These are phyloP conservation scores for Nakazawaea peltata DNA, from an alignment of 805 yeast genomes.

Conservation along the genomic window DNA sequence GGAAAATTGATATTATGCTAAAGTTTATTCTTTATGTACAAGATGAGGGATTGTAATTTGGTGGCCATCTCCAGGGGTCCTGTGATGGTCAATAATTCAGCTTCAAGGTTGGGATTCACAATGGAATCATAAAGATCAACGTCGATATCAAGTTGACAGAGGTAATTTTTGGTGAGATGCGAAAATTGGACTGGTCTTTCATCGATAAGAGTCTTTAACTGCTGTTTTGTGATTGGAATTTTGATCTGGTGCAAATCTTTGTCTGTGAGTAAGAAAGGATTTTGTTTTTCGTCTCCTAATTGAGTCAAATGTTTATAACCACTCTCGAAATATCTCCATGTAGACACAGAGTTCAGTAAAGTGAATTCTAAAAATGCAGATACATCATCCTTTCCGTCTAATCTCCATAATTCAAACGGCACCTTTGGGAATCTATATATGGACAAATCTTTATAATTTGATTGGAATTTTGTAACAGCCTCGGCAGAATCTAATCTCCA, in stretches of 20 bases:
- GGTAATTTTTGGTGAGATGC: not conserved
- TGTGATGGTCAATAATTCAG: not conserved
- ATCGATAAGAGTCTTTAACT: not conserved
- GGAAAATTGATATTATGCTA: not conserved
- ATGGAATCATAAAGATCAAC: not conserved
- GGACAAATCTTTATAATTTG: not conserved
- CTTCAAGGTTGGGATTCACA: too few relatives aligned
- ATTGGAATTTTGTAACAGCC: too few relatives aligned
- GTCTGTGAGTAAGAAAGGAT: too few relatives aligned
- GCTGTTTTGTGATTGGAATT: not conserved
- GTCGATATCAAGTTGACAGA: not conserved
- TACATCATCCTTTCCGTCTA: not conserved
- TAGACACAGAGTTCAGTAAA: not conserved
- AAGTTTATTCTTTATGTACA: not conserved
- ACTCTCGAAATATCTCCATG: not conserved
- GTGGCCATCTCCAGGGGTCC: slow-evolving; percentile 1
- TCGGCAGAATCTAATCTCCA: too few relatives aligned
- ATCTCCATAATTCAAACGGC: slow-evolving; percentile 1
- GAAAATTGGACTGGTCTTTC: not conserved
- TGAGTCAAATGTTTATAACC: not conserved
- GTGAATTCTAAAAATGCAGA: not conserved
- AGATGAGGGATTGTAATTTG: not conserved
- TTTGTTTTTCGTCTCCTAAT: too few relatives aligned
- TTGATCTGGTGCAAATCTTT: not conserved
- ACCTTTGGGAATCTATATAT: not conserved